These are phyloP conservation scores for Phaeosphaeria sp. DNA, from an alignment of 2,329 filamentous ascomycete genomes.

Conservation along the genomic window DNA sequence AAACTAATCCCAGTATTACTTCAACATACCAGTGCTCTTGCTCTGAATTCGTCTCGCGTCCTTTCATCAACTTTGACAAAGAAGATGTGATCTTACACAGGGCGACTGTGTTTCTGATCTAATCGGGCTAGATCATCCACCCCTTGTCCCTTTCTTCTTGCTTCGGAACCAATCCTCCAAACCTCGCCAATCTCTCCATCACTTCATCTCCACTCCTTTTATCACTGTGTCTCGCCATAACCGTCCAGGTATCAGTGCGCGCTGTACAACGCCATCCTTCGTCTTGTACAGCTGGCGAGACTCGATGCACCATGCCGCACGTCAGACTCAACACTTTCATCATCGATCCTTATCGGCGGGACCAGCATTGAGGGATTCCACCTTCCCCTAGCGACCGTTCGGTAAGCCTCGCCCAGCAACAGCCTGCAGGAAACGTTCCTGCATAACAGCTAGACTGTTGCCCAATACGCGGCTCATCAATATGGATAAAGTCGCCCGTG, in stretches of 20 bases:
- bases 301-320: not conserved
- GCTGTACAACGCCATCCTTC: not conserved
- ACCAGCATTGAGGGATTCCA: not conserved
- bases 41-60: not conserved
- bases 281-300: not conserved
- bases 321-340: not conserved
- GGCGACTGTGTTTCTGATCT: not conserved
- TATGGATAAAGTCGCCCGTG: not conserved
- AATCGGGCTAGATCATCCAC: not conserved
- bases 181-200: not conserved
- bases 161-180: not conserved
- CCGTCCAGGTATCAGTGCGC: not conserved
- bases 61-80: not conserved
- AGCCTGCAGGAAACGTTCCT: not conserved
- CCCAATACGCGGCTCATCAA: not conserved
- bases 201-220: not conserved
- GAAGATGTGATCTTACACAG: not conserved
- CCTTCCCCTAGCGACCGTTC: not conserved
- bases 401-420: not conserved
- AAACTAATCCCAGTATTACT: not conserved
- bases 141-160: not conserved
- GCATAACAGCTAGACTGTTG: not conserved
- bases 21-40: not conserved
- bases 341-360: not conserved
- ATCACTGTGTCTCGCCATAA: not conserved